A percentile compares a stretch with the other conserved stretches of the same genome.
Conservation (phyloP, 2,329 filamentous ascomycete species). For the Verticillium tricorpus region DNA sequence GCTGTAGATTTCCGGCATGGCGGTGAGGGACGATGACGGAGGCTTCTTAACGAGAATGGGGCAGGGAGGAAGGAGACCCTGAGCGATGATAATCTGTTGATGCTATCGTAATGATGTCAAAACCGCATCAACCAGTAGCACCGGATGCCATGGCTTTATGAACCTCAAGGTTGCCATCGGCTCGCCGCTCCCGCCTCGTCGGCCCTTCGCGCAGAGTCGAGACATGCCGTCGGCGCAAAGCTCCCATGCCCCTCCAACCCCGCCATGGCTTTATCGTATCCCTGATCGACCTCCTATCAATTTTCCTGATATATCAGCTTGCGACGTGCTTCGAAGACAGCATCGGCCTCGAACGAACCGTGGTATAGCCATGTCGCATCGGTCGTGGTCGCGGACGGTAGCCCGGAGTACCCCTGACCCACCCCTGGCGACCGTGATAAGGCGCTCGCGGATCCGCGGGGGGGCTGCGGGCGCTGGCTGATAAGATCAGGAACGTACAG, state of each 20-base stretch:
- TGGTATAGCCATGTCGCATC: not conserved
- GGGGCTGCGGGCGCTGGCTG: constrained; percentile 2
- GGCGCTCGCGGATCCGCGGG: not conserved
- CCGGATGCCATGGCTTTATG: not conserved
- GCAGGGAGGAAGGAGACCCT: not conserved
- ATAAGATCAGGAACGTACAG: not conserved
- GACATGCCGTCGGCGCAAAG: not conserved
- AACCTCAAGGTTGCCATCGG: not conserved
- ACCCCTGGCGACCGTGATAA: not conserved
- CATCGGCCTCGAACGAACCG: not conserved
- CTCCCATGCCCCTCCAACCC: not conserved
- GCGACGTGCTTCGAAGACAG: no score
- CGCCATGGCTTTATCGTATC: not conserved
- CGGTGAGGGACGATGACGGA: not conserved
- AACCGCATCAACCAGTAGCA: not conserved
- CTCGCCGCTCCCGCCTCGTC: not conserved
- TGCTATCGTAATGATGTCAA: not conserved
- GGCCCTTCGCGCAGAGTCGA: not conserved
- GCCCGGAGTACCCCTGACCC: no score
- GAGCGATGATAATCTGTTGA: not conserved
- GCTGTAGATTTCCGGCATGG: constrained; percentile 22
- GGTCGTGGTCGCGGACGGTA: no score
- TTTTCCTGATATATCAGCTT: not conserved
- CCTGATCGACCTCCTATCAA: not conserved
- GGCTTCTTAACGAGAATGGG: not conserved